Percentiles rank a stretch among this genome's conserved stretches.
Conservation (phyloP, 2,329 filamentous ascomycete genomes). For the Fusarium gaditjirri region DNA sequence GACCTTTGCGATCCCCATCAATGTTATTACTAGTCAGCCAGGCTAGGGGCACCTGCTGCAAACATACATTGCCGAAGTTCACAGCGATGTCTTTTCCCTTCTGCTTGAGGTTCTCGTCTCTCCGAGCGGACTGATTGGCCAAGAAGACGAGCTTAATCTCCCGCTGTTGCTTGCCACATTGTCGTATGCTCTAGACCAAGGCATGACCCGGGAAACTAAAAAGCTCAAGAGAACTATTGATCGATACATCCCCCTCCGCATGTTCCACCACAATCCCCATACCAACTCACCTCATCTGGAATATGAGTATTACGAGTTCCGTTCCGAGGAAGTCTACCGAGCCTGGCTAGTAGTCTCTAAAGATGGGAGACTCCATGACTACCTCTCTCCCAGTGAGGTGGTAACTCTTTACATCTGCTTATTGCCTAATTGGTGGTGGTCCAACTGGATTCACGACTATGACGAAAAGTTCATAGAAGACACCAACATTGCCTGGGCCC, state of each 20-base stretch:
- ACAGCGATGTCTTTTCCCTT: constrained; percentile 36
- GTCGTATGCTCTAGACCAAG: constrained; percentile 18
- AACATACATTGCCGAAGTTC: not conserved
- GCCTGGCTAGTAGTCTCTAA: constrained; percentile 24
- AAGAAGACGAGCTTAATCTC: constrained; percentile 39
- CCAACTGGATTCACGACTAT: not conserved
- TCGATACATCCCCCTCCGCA: constrained; percentile 39
- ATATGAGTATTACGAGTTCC: constrained; percentile 29
- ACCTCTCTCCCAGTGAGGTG: not conserved
- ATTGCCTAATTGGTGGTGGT: constrained; percentile 10
- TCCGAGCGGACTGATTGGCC: constrained; percentile 28
- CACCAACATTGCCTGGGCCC: not conserved
- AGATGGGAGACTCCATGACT: not conserved
- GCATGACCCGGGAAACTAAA: constrained; percentile 27
- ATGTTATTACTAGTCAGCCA: not conserved
- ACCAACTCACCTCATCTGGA: not conserved
- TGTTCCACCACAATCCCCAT: constrained; percentile 40
- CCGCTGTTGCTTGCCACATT: constrained; percentile 33
- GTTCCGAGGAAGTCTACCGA: constrained; percentile 42
- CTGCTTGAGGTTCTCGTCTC: constrained; percentile 33
- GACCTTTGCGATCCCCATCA: not conserved
- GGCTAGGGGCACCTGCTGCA: constrained; percentile 20
- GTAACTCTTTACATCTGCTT: constrained; percentile 13
- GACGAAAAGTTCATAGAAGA: not conserved
- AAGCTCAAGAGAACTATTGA: constrained; percentile 31